Base-by-base conservation (phyloP, 1,139 yeast genomes). In the Saccharomyces hybrid region DNA sequence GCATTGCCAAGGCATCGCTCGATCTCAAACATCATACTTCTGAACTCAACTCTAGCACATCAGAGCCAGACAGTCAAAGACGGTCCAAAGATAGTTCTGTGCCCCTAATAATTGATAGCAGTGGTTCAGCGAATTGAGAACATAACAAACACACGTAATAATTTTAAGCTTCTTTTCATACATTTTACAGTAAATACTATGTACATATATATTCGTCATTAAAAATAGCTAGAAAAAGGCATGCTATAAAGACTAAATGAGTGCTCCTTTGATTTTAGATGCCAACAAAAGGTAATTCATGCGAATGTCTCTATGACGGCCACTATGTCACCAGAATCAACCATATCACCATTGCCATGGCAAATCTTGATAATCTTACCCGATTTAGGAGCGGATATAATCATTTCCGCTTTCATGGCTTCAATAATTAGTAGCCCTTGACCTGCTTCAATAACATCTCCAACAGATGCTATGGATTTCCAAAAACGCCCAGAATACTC, bases 321-420 rank as follows among this genome's bases (percentile, higher is more conserved):
- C 48, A 93, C 96, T 60, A 90, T 73, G 69, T 91, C 98, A 57
- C 98, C 98, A 29, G 96, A 89, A 57, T 91, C 97, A 47, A 91
- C 96, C 88, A 91, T 88, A 67, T 91, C 97, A 63, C 98, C 98
- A 66, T 88, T 88, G 59, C 78, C 78, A 70, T 88, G 96, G 58
- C 83, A 74, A 49, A 93, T 77, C 74, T 88, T 88, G 52, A 82
- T 73, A 19, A 93, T 93, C 67, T 81, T 88, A 62, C 98, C 98
- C 8, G 74, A 76, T 52, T 72, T 78, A 2, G 96, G 79, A 16
- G 97, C 83, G 56, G 74, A 76, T 47, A 91, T 95, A 51, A 83
- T 81, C 97, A 93, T 90, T 71, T 93, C 99, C 0, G 99, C 93
- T 77, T 93, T 93, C 98, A 93, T 93, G 53, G 98, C 98, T 71